These are phyloP conservation scores for Diaporthe sp. DNA, from an alignment of 2,329 filamentous ascomycete species.

Conservation along the genomic window DNA sequence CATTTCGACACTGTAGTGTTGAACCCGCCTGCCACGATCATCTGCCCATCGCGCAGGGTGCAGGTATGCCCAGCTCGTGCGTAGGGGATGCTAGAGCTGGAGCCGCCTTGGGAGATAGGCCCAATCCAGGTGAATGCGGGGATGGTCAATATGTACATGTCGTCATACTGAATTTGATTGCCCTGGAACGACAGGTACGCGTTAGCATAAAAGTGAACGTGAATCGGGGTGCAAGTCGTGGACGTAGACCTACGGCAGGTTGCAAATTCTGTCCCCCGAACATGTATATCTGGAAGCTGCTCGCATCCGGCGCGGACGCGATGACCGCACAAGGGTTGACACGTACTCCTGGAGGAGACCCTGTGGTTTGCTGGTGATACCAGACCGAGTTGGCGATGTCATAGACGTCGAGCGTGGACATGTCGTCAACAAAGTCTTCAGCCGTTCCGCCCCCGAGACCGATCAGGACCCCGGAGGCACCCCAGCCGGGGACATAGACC, in stretches of 20 bases:
- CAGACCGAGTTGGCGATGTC: slow-evolving; percentile 78
- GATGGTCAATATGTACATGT: slow-evolving; percentile 81
- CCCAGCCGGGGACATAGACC: slow-evolving; percentile 81
- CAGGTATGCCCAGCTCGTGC: slow-evolving; percentile 77
- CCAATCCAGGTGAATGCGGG: slow-evolving; percentile 83
- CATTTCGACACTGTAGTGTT: slow-evolving; percentile 71
- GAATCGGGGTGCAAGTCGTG: neutral
- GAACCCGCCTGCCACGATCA: slow-evolving; percentile 79
- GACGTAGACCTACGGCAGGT: slow-evolving; percentile 61
- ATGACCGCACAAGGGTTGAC: slow-evolving; percentile 81
- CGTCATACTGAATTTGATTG: slow-evolving; percentile 71
- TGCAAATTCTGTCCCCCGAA: slow-evolving; percentile 82
- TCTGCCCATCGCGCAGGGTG: slow-evolving; percentile 77
- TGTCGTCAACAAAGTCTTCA: slow-evolving; percentile 68
- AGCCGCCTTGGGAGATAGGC: slow-evolving; percentile 61
- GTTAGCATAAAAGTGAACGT: slow-evolving; percentile 7
- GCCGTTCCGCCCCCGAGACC: slow-evolving; percentile 80
- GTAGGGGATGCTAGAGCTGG: slow-evolving; percentile 64
- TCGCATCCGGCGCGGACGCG: slow-evolving; percentile 77
- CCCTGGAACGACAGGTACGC: slow-evolving; percentile 45
- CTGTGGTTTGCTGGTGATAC: slow-evolving; percentile 80
- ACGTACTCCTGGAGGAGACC: slow-evolving; percentile 71
- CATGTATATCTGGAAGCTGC: slow-evolving; percentile 82
- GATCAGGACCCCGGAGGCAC: slow-evolving; percentile 76
- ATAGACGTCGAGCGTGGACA: slow-evolving; percentile 75